Conservation (phyloP, 2,329 filamentous ascomycete genomes). For the Trichoderma koningii region DNA sequence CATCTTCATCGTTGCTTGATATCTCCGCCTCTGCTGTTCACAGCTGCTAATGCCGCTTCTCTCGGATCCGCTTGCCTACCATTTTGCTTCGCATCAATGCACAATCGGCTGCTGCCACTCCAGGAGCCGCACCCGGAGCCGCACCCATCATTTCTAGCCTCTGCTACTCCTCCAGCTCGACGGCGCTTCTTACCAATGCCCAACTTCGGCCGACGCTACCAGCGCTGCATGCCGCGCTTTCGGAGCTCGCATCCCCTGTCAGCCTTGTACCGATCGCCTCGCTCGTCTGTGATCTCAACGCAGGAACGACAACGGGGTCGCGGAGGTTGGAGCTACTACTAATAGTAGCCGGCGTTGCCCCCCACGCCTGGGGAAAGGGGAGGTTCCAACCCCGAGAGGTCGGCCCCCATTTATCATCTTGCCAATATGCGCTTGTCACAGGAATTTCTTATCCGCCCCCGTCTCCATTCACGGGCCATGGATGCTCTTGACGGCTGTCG, state of each 20-base stretch:
- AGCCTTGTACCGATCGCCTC: conserved; percentile 21
- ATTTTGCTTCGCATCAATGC: too few species aligned
- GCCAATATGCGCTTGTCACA: conserved; percentile 21
- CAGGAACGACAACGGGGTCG: conserved; percentile 23
- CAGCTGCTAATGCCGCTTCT: background rate
- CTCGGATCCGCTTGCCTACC: background rate
- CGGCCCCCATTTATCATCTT: conserved; percentile 22
- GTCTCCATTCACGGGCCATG: conserved; percentile 1
- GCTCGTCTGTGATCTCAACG: conserved; percentile 16
- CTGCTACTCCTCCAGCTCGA: background rate
- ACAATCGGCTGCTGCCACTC: background rate
- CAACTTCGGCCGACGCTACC: conserved; percentile 22
- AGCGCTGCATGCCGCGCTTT: conserved; percentile 19
- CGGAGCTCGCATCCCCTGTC: conserved; percentile 21
- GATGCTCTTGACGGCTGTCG: background rate
- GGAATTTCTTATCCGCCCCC: conserved; percentile 18
- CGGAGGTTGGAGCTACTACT: conserved; percentile 2
- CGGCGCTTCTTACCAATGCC: background rate
- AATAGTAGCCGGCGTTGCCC: conserved; percentile 1
- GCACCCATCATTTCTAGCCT: background rate
- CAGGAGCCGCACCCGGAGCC: background rate
- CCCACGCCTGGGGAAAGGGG: conserved; percentile 3
- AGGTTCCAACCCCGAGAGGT: background rate
- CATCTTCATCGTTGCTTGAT: background rate
- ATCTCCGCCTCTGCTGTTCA: background rate